These are phyloP conservation scores for Penicillium sp. DNA, from an alignment of 2,329 filamentous ascomycete genomes.

Conservation along the genomic window DNA sequence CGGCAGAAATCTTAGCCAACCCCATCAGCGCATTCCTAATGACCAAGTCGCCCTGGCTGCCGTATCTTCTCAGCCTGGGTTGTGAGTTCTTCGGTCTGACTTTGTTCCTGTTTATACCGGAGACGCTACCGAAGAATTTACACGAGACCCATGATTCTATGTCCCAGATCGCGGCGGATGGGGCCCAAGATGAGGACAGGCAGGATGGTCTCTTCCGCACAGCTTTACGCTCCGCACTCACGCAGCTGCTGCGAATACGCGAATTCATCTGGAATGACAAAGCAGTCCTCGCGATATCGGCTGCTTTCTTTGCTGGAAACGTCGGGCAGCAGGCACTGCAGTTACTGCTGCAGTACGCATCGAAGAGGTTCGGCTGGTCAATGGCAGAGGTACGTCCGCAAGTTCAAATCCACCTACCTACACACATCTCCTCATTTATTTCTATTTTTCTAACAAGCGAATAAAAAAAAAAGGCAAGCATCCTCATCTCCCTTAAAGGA, in stretches of 20 bases:
- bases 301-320: constrained; percentile 15
- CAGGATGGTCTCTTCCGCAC: not conserved
- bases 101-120: constrained; percentile 12
- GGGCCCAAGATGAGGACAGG: not conserved
- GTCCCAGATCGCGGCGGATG: not conserved
- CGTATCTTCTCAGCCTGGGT: constrained; percentile 13
- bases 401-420: too few species aligned
- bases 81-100: constrained; percentile 12
- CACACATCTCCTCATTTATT: not conserved
- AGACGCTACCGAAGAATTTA: constrained; percentile 12
- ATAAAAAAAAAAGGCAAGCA: not conserved
- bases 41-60: constrained; percentile 15
- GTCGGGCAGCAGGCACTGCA: constrained; percentile 16
- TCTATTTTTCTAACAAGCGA: not conserved
- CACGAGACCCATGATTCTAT: not conserved
- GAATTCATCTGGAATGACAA: constrained; percentile 10
- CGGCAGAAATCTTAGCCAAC: constrained; percentile 18
- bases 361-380: constrained; percentile 20
- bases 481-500: not conserved
- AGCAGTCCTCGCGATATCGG: constrained; percentile 10
- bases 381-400: constrained; percentile 17
- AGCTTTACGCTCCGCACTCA: not conserved
- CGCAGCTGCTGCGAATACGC: constrained; percentile 7
- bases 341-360: constrained; percentile 21
- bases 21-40: constrained; percentile 22